Conservation (phyloP, 805 yeast species). For the Candida anglica region DNA sequence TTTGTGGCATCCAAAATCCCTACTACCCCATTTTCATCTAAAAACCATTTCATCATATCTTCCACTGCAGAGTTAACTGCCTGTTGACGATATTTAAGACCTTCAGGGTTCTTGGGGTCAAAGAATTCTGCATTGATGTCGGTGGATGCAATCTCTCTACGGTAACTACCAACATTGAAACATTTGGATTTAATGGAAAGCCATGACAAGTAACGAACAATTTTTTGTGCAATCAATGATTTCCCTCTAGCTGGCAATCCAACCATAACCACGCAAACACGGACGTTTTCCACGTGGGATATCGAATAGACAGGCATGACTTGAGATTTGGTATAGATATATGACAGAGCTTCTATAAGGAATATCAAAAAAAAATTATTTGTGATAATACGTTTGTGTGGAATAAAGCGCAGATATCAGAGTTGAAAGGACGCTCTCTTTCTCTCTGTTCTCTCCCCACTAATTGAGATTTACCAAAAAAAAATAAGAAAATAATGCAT, state of each 20-base stretch:
- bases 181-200: constrained; percentile 79
- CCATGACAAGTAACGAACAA: constrained; percentile 91
- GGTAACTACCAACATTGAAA: constrained; percentile 84
- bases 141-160: constrained; percentile 51
- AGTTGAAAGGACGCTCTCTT: too few relatives aligned
- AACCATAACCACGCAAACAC: constrained; percentile 85
- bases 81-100: constrained; percentile 55
- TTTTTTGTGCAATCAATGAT: constrained; percentile 89
- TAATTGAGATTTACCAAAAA: too few relatives aligned
- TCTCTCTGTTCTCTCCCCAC: too few relatives aligned
- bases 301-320: constrained; percentile 61
- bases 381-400: too few relatives aligned
- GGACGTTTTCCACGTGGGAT: constrained; percentile 62
- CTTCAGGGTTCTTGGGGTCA: constrained; percentile 61
- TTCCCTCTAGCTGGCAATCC: constrained; percentile 92
- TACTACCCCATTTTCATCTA: constrained; percentile 75
- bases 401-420: too few relatives aligned
- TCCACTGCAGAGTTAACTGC: constrained; percentile 70
- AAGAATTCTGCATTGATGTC: constrained; percentile 77
- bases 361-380: not conserved
- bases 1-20: constrained; percentile 95
- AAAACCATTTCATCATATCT: constrained; percentile 87
- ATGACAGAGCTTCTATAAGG: constrained; percentile 14
- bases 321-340: constrained; percentile 5
- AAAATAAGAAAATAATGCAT: too few relatives aligned